A percentile compares a stretch with the other conserved stretches of the same genome.
These are phyloP conservation scores for Chlamydomonas schloesseri DNA, from an alignment of 139 green algal species.

Conservation along the genomic window DNA sequence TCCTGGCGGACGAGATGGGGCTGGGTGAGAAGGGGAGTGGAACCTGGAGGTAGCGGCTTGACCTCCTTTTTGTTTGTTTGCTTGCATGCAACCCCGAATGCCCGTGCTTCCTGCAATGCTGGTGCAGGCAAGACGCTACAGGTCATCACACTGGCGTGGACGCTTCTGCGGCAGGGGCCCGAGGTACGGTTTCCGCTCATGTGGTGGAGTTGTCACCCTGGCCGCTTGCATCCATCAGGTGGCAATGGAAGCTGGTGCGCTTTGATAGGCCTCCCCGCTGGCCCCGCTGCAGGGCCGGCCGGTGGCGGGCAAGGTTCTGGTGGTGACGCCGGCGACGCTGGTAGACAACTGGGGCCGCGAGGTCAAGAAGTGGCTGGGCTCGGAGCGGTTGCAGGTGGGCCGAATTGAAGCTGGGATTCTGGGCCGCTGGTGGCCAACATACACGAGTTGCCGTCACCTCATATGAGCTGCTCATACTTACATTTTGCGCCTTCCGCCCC, in stretches of 20 bases:
- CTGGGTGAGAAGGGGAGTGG: constrained; percentile 43
- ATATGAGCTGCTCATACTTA: too few species aligned
- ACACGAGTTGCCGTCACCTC: too few species aligned
- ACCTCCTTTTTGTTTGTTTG: background rate
- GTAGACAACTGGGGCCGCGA: constrained; percentile 84
- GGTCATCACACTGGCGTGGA: constrained; percentile 84
- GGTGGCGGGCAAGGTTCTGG: constrained; percentile 63
- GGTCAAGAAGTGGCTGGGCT: constrained; percentile 89
- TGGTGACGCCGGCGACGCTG: constrained; percentile 83
- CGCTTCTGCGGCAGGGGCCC: constrained; percentile 80
- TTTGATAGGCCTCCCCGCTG: background rate
- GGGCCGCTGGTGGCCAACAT: background rate
- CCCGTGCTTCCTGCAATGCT: too few species aligned
- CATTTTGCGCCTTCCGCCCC: background rate
- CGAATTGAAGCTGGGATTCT: background rate
- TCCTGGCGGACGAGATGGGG: constrained; percentile 91
- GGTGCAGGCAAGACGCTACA: constrained; percentile 87
- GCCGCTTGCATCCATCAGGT: too few species aligned
- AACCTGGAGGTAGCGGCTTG: too few species aligned
- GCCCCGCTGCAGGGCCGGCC: constrained; percentile 31
- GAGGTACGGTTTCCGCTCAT: constrained; percentile 35
- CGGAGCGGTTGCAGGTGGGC: constrained; percentile 69
- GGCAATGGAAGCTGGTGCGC: too few species aligned
- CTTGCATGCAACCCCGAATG: too few species aligned
- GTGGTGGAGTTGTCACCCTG: too few species aligned